Evolutionary conservation across 768 basidiomycete genomes (phyloP), one percentile per base, ranked within the genome.

Genomic region (Phallus indusiatus): DNA sequence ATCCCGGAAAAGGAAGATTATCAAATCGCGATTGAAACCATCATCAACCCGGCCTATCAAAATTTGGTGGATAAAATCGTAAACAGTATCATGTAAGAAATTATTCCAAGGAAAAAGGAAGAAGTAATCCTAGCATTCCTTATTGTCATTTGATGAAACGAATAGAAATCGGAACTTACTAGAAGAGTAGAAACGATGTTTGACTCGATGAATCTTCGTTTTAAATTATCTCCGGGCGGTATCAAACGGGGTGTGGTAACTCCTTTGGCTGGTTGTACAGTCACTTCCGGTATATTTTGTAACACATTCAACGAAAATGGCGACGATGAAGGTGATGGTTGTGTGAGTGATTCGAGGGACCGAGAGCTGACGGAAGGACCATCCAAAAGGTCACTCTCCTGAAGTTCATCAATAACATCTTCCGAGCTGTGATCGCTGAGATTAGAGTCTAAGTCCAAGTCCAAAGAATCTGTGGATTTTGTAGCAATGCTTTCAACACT

Each of bases 61-160:
- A 49, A 98, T 86, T 70, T 98, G 96, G 68, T 98, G 96, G 1
- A 98, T 78, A 60, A 96, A 76, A 69, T 99, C 96, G 68, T 98
- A 98, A 17, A 96, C 92, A 33, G 94, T 87, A 66, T 90, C 93
- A 69, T 99, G 96, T 33, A 98, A 73, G 70, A 98, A 98, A 69
- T 98, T 97, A 72, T 99, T 97, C 87, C 90, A 92, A 0, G 94
- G 94, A 66, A 87, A 96, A 61, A 88, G 86, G 69, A 97, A 97
- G 76, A 97, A 97, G 37, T 97, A 77, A 65, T 94, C 90, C 93
- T 95, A 65, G 21, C 49, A 54, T 18, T 18, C 63, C 61, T 42
- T 57, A 7, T 17, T 28, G 59, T 24, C 20, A 56, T 47, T 24
- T 36, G n/a, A 53, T 54, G 46, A 59, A 33, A 42, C 54, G 34